Evolutionary conservation across 2,329 filamentous ascomycete species (phyloP).

Genomic region (Diaporthe velutina): DNA sequence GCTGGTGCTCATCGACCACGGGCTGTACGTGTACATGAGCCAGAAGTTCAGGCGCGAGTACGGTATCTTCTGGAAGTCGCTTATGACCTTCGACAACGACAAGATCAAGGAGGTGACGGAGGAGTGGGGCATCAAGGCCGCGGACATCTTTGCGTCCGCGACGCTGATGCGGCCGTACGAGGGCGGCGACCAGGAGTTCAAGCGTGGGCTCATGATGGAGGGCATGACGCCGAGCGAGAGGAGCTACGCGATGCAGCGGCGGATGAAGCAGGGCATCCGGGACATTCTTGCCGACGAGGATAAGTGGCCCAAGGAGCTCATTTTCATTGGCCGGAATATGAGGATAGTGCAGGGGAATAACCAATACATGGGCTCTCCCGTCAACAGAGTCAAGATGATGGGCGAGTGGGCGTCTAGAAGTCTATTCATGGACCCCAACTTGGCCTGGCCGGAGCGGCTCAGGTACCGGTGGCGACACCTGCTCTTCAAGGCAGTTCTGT

Average conservation of each 20-base stretch:
- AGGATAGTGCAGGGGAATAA: slow-evolving; percentile 95
- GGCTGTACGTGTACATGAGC: slow-evolving; percentile 92
- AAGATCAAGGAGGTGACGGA: slow-evolving; percentile 79
- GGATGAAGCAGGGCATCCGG: slow-evolving; percentile 77
- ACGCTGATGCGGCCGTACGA: slow-evolving; percentile 92
- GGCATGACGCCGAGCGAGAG: slow-evolving; percentile 74
- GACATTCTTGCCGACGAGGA: slow-evolving; percentile 85
- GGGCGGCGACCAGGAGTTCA: slow-evolving; percentile 80
- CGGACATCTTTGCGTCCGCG: slow-evolving; percentile 91
- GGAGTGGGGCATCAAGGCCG: slow-evolving; percentile 88
- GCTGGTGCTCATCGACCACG: slow-evolving; percentile 96
- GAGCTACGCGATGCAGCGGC: slow-evolving; percentile 90
- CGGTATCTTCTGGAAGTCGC: slow-evolving; percentile 89
- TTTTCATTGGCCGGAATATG: slow-evolving; percentile 93
- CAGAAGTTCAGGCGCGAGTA: slow-evolving; percentile 89
- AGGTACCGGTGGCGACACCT: slow-evolving; percentile 81
- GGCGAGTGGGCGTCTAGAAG: slow-evolving; percentile 89
- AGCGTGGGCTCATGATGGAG: slow-evolving; percentile 73
- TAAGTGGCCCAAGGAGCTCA: slow-evolving; percentile 89
- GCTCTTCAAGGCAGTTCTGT: slow-evolving; percentile 83
- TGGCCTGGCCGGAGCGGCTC: slow-evolving; percentile 73
- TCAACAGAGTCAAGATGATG: slow-evolving; percentile 95
- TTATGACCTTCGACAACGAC: slow-evolving; percentile 93
- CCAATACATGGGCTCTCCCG: slow-evolving; percentile 88
- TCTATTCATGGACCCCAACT: slow-evolving; percentile 79